Base-by-base conservation (phyloP, 768 basidiomycete species). In the Gymnopilus dilepis region DNA sequence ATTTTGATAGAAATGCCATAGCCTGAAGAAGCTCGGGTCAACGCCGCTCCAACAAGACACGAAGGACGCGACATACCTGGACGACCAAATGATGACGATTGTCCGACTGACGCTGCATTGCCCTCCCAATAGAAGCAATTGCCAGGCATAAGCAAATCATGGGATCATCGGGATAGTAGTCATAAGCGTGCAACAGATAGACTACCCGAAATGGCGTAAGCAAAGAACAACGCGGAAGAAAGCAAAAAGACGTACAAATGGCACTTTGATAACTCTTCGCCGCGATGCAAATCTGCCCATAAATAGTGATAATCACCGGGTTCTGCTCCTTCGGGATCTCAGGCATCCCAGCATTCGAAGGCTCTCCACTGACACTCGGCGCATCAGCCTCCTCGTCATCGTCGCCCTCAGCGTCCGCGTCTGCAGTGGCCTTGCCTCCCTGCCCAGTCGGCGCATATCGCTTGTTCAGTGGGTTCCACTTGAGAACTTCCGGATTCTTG, bases 41-140 rank as follows among this genome's bases (percentile, higher is more conserved):
- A 60, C 8, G 7, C 15, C 11, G 34, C 21, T 17, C 4, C 15
- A 41, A 21, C 9, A 22, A 59, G 17, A 43, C 2, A 17, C 30
- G 21, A 37, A 13, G 31, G 11, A 28, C 7, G 12, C 21, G 50
- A 65, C 69, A 26, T 11, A 78, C 81, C 69, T 95, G 93, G 3
- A 89, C 82, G 38, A 98, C 84, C 60, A 95, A 83, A 72, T 97
- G 92, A 69, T 97, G 92, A 40, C 95, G 78, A 71, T 99, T 99
- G 75, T 98, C 97, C 13, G 90, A 88, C 72, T 98, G 96, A 19
- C 96, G 84, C 65, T 96, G 93, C 89, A 94, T 94, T 0, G 95
- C 91, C 37, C 97, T 84, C 11, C 95, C 94, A 47, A 97, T 78
- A 21, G 93, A 97, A 0, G 93, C 88, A 47, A 95, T 86, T 0